Percentiles rank a stretch among this genome's conserved stretches.
These are phyloP conservation scores for Ascochyta lentis DNA, from an alignment of 2,329 filamentous ascomycete species.

Conservation along the genomic window DNA sequence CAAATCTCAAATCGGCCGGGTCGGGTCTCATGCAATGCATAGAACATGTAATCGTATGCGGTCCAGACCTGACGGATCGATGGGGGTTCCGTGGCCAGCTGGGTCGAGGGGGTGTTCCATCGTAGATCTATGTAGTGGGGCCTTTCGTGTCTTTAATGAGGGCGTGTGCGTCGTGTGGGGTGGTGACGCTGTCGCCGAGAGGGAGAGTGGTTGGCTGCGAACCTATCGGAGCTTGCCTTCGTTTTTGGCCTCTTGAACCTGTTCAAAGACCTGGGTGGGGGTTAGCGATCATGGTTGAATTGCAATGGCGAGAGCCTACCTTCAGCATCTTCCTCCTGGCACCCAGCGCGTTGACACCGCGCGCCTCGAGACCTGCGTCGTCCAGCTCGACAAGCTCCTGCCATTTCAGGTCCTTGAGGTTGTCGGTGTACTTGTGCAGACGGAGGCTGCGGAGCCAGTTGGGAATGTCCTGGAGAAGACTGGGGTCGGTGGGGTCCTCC, in stretches of 20 bases:
- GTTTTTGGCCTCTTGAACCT: slow-evolving; percentile 74
- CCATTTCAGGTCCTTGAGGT: slow-evolving; percentile 97
- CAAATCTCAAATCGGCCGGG: no score
- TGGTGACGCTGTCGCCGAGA: neutral
- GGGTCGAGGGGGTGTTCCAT: slow-evolving; percentile 29
- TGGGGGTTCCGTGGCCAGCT: slow-evolving; percentile 31
- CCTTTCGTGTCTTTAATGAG: neutral
- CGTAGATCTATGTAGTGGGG: slow-evolving; percentile 28
- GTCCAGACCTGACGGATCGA: slow-evolving; percentile 34
- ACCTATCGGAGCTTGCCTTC: slow-evolving; percentile 50
- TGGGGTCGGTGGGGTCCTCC: slow-evolving; percentile 93
- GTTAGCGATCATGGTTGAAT: slow-evolving; percentile 37
- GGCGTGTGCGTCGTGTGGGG: neutral
- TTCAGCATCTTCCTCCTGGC: slow-evolving; percentile 98
- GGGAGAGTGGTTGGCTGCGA: slow-evolving; percentile 2
- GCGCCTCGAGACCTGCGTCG: slow-evolving; percentile 89
- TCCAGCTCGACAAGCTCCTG: slow-evolving; percentile 89
- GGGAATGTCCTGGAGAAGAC: slow-evolving; percentile 90
- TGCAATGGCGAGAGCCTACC: slow-evolving; percentile 56
- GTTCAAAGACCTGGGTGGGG: slow-evolving; percentile 80
- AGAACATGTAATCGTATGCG: slow-evolving; percentile 27
- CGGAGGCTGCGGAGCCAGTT: slow-evolving; percentile 93
- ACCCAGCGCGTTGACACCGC: slow-evolving; percentile 92
- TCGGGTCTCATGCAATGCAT: slow-evolving; percentile 18
- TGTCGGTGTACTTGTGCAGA: slow-evolving; percentile 98